Percentiles rank a stretch among this genome's conserved stretches.
These are phyloP conservation scores for Rutstroemia sp. DNA, from an alignment of 2,329 filamentous ascomycete species.

Conservation along the genomic window DNA sequence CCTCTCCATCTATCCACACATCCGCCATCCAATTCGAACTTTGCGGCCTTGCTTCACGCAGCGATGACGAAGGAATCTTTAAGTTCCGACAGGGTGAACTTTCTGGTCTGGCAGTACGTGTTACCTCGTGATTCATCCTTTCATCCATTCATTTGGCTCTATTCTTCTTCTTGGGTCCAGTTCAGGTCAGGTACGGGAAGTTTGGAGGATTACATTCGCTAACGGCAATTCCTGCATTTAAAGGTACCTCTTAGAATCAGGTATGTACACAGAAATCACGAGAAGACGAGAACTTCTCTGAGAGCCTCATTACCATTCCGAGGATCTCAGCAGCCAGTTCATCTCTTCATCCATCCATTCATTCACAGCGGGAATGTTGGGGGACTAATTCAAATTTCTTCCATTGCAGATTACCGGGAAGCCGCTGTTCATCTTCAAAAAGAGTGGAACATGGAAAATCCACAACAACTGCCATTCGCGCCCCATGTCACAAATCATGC, in stretches of 20 bases:
- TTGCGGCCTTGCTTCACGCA: no score
- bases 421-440: slow-evolving; percentile 61
- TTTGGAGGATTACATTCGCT: slow-evolving; percentile 18
- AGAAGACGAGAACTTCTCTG: background rate
- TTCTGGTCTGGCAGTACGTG: slow-evolving; percentile 62
- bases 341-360: no score
- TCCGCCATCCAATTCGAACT: background rate
- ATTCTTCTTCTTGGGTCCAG: slow-evolving; percentile 10
- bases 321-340: background rate
- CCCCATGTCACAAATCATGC: slow-evolving; percentile 58
- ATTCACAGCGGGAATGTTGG: no score
- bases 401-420: slow-evolving; percentile 53
- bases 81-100: slow-evolving; percentile 62
- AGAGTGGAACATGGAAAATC: slow-evolving; percentile 57
- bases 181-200: slow-evolving; percentile 17
- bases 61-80: slow-evolving; percentile 35
- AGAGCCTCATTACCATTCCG: background rate
- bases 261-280: slow-evolving; percentile 19
- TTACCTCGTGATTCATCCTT: slow-evolving; percentile 26
- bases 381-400: slow-evolving; percentile 8
- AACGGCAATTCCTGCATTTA: slow-evolving; percentile 22
- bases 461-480: slow-evolving; percentile 57
- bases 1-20: slow-evolving; percentile 5
- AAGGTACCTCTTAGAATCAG: slow-evolving; percentile 31
- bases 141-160: background rate